These are phyloP conservation scores for Umbilicaria muhlenbergii DNA, from an alignment of 495 filamentous ascomycete species.

Conservation along the genomic window DNA sequence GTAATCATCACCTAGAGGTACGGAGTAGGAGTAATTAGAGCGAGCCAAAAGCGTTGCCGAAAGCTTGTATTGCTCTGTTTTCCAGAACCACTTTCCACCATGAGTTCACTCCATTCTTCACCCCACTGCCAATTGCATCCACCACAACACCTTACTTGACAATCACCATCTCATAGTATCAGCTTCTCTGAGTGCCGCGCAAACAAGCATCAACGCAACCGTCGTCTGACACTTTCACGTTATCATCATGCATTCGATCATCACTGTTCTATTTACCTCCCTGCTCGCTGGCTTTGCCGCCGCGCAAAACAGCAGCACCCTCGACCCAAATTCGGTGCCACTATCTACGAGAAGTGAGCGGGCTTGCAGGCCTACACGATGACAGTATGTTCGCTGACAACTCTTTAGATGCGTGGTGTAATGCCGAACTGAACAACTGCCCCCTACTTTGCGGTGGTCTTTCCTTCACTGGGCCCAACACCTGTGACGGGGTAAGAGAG, in stretches of 20 bases:
- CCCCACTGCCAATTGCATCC: too few relatives aligned
- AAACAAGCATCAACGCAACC: too few relatives aligned
- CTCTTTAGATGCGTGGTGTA: conserved; percentile 27
- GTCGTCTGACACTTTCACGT: too few relatives aligned
- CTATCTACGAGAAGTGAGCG: conserved; percentile 6
- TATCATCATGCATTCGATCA: conserved; percentile 6
- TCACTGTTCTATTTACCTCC: conserved; percentile 5
- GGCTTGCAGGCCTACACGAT: not conserved
- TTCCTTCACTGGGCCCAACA: conserved; percentile 20
- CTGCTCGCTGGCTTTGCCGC: conserved; percentile 8
- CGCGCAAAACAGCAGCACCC: conserved; percentile 5
- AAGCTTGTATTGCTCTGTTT: too few relatives aligned
- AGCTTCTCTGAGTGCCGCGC: too few relatives aligned
- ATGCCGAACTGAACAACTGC: conserved; percentile 29
- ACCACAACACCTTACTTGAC: too few relatives aligned
- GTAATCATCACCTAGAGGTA: too few relatives aligned
- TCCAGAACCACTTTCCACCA: too few relatives aligned
- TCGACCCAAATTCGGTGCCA: conserved; percentile 9
- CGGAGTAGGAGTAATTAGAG: too few relatives aligned
- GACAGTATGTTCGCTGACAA: conserved; percentile 2
- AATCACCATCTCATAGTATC: too few relatives aligned
- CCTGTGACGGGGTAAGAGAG: conserved; percentile 27
- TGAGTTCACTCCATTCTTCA: too few relatives aligned
- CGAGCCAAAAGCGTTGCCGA: too few relatives aligned
- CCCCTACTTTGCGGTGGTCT: conserved; percentile 28